A percentile compares a stretch with the other conserved stretches of the same genome.
Evolutionary conservation across 805 yeast genomes (phyloP).

Genomic region (Yarrowia sp.): DNA sequence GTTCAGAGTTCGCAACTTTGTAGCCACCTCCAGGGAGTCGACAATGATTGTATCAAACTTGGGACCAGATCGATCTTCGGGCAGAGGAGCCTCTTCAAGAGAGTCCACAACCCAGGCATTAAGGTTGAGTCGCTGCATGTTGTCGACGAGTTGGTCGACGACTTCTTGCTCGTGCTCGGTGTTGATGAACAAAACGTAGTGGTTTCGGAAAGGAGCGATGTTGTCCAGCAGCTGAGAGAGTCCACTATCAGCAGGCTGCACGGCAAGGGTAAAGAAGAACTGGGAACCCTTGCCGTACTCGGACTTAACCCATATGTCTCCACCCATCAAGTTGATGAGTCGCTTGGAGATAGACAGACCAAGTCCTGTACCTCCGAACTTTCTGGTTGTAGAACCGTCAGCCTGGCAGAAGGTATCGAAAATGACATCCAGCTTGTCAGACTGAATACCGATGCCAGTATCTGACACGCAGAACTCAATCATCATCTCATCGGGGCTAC

Average conservation of each 20-base stretch:
- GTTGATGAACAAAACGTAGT: constrained; percentile 66
- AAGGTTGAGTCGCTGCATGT: constrained; percentile 54
- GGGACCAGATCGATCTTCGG: constrained; percentile 38
- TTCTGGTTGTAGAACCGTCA: constrained; percentile 88
- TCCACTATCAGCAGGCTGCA: constrained; percentile 64
- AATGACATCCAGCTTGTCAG: constrained; percentile 77
- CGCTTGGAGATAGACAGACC: constrained; percentile 86
- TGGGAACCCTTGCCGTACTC: constrained; percentile 77
- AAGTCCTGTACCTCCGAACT: constrained; percentile 90
- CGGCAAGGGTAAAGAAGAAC: constrained; percentile 75
- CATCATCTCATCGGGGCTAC: constrained; percentile 46
- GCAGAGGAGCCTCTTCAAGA: constrained; percentile 54
- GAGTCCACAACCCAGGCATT: constrained; percentile 58
- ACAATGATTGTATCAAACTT: constrained; percentile 78
- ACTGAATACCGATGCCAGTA: constrained; percentile 86
- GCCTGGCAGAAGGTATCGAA: constrained; percentile 92
- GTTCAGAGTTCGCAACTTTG: constrained; percentile 61
- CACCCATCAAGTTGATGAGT: constrained; percentile 86
- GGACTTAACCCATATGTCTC: constrained; percentile 88
- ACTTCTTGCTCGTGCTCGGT: constrained; percentile 56
- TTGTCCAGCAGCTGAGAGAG: constrained; percentile 64
- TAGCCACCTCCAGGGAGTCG: constrained; percentile 73
- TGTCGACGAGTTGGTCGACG: constrained; percentile 49
- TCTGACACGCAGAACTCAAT: constrained; percentile 85
- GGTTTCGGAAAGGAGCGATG: constrained; percentile 66